Percentiles rank a stretch among this genome's conserved stretches.
phyloP scores from a whole-genome alignment of 768 basidiomycete species.

The Rubroboletus pulcherrimus region DNA sequence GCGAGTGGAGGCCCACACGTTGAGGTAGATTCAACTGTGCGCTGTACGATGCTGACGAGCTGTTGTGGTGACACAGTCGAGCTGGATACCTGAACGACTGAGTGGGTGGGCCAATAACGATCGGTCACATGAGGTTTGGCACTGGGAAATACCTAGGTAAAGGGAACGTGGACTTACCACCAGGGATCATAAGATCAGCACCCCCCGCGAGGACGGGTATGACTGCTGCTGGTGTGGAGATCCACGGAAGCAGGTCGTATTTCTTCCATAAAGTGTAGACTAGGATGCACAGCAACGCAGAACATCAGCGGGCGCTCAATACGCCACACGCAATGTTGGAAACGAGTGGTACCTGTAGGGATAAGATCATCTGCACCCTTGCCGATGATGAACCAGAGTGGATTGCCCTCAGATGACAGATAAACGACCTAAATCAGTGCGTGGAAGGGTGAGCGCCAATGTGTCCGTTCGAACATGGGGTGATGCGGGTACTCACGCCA shows the following conservation, averaged over 20 bases:
- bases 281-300: slow-evolving; percentile 14
- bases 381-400: slow-evolving; percentile 75
- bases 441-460: neutral
- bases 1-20: slow-evolving; percentile 54
- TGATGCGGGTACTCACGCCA: slow-evolving; percentile 42
- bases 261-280: slow-evolving; percentile 81
- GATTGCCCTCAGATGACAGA: slow-evolving; percentile 60
- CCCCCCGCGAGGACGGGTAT: slow-evolving; percentile 70
- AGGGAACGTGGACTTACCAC: slow-evolving; percentile 47
- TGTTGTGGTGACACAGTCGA: slow-evolving; percentile 39
- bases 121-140: neutral
- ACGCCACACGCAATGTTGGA: neutral
- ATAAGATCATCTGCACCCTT: slow-evolving; percentile 65
- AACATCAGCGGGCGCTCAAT: neutral
- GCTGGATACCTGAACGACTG: slow-evolving; percentile 57
- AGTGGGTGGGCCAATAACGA: neutral
- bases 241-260: slow-evolving; percentile 58
- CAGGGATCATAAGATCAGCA: slow-evolving; percentile 88
- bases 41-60: slow-evolving; percentile 62
- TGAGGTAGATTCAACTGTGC: slow-evolving; percentile 30
- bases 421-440: slow-evolving; percentile 51
- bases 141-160: neutral
- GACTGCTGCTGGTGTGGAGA: slow-evolving; percentile 70
- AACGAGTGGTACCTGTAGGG: slow-evolving; percentile 50
- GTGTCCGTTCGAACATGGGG: neutral